phyloP scores from a whole-genome alignment of 371 early-diverging fungal genomes.

The Gilbertella persicaria region DNA sequence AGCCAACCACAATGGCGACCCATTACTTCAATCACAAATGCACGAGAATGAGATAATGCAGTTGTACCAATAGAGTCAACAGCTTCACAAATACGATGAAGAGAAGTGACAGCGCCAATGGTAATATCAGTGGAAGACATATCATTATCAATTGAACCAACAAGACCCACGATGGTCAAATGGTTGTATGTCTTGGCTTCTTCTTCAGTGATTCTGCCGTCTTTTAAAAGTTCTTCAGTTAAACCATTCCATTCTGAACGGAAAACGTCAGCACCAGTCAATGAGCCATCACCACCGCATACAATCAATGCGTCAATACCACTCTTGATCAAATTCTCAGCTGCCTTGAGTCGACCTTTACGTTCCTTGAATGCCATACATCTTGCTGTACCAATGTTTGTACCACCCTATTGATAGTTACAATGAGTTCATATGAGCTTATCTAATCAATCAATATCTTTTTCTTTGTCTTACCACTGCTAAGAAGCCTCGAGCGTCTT shows the following conservation, averaged over 20 bases:
- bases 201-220: constrained; percentile 56
- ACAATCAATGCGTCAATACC: constrained; percentile 97
- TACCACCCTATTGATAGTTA: constrained; percentile 80
- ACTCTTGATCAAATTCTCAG: constrained; percentile 83
- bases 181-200: constrained; percentile 61
- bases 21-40: constrained; percentile 99
- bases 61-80: constrained; percentile 96
- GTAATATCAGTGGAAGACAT: constrained; percentile 97
- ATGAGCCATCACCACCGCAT: constrained; percentile 98
- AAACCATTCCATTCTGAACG: constrained; percentile 92
- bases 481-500: constrained; percentile 84
- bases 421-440: not conserved
- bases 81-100: constrained; percentile 97
- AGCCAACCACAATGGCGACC: constrained; percentile 99
- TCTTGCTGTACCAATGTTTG: constrained; percentile 95
- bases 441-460: not conserved
- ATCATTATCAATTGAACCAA: constrained; percentile 97
- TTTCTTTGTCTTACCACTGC: constrained; percentile 50
- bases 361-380: constrained; percentile 85
- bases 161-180: constrained; percentile 95
- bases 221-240: constrained; percentile 71
- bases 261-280: constrained; percentile 96
- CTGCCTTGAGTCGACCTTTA: constrained; percentile 90
- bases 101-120: constrained; percentile 95
- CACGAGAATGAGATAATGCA: constrained; percentile 95